Evolutionary conservation across 805 yeast genomes (phyloP), one percentile per base, ranked within the genome.

Genomic region (Candida xiaguanensis): DNA sequence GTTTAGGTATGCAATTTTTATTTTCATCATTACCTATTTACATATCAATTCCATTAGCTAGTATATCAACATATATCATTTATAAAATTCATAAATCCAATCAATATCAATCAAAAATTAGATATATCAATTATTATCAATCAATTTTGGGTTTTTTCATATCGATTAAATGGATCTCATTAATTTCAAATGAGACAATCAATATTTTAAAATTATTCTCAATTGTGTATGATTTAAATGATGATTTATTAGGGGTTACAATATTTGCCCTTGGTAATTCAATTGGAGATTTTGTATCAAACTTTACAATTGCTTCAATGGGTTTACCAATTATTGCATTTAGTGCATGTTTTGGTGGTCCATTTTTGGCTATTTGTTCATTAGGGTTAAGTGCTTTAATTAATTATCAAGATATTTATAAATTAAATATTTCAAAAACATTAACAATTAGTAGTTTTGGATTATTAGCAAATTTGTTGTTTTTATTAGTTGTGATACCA

Each of bases 321-420:
- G 96, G 95, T 0, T 80, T 78, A 63, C 86, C 95, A 0, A 72
- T 84, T 33, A 85, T 91, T 85, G 97, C 97, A 0, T 67, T 93
- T n/a, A 85, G 93, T 20, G 96, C 97, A 0, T 90, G 98, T 53
- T 84, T 90, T 57, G 98, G 97, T 0, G 88, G 96, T 1, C 98
- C 98, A 0, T 61, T 91, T 41, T 58, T 93, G 30, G 83, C 89
- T 38, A 64, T 93, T 8, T 68, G 90, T 28, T 95, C 97, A 0
- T 63, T 91, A 43, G 96, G 97, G 0, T 52, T 82, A 4, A 83
- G 85, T 48, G 89, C 91, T 0, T 44, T 86, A 24, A 23, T 61
- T 5, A 26, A 52, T 4, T 8, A 28, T 7, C 28, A 8, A 20
- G 40, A 45, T 18, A 34, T 34, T n/a, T 50, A 48, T 40, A 35